Base-by-base conservation (phyloP, 2,329 filamentous ascomycete genomes). In the Diaporthe helianthi region DNA sequence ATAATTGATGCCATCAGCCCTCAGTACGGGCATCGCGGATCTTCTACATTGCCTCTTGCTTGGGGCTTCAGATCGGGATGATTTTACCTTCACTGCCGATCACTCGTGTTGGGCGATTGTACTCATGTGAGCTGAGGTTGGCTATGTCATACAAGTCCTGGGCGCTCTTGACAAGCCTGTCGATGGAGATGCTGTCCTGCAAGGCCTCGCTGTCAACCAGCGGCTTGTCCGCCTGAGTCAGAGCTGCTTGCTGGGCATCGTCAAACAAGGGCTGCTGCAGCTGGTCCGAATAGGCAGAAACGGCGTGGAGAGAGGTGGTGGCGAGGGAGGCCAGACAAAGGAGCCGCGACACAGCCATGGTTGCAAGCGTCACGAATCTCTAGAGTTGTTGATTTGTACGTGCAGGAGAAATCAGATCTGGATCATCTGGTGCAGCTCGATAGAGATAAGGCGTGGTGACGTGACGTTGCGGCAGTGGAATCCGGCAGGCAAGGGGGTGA, bases 21-120 rank as follows among this genome's bases (percentile, higher is more conserved):
- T 8, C 5, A 10, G 0, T 8, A 3, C 31, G 5, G 13, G n/a
- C 19, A 2, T 19, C 19, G 24, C 2, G 13, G 26, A n/a, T 19
- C 4, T 24, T 5, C 38, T 7, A n/a, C 8, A 38, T 19, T 3
- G 41, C 15, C 54, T 15, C 17, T 67, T 55, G 15, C 65, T 17
- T 4, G 71, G 49, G 31, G 19, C 5, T 7, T 12, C 36, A 70
- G 54, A 17, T n/a, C 54, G 47, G 13, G 33, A 41, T 58, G 31
- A 13, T 69, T 73, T 68, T 79, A 89, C 88, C 89, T 76, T 85
- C 76, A 72, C 89, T 91, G 36, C 90, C 90, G 72, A 93, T 92
- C 26, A 92, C 90, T 65, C 90, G 85, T 1, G 90, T 93, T 1
- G 90, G 90, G 74, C 90, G 90, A 71, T 86, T 86, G 75, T 89